Percentiles rank a stretch among this genome's conserved stretches.
phyloP scores from a whole-genome alignment of 2,329 filamentous ascomycete species.

The Dryadomyces quercivorus region DNA sequence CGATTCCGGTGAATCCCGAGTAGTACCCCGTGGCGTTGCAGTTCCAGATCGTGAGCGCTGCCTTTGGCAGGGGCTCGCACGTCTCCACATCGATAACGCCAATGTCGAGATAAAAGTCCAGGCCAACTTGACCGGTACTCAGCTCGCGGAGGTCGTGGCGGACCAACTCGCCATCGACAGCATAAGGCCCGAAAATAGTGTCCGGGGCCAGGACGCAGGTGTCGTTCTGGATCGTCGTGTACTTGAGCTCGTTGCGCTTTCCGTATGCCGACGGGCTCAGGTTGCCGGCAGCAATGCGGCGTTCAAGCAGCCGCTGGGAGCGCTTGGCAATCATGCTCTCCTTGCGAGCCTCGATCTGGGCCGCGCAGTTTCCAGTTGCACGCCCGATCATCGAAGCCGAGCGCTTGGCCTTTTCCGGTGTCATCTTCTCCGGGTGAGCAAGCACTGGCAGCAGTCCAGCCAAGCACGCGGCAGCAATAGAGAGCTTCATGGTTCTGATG shows the following conservation, averaged over 20 bases:
- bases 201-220: constrained; percentile 28
- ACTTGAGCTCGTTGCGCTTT: neutral
- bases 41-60: constrained; percentile 32
- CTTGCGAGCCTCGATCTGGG: neutral
- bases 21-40: constrained; percentile 37
- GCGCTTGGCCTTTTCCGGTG: neutral
- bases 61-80: constrained; percentile 24
- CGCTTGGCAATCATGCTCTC: neutral
- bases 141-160: constrained; percentile 26
- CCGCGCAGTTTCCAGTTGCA: neutral
- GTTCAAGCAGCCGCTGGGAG: neutral
- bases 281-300: neutral
- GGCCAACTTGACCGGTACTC: constrained; percentile 16
- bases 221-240: neutral
- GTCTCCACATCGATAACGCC: constrained; percentile 33
- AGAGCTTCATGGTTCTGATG: constrained; percentile 1
- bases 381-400: neutral
- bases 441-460: neutral
- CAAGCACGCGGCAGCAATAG: neutral
- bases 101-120: constrained; percentile 29
- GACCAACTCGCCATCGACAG: constrained; percentile 28
- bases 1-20: constrained; percentile 19
- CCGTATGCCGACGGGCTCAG: neutral
- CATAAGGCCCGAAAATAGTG: constrained; percentile 30
- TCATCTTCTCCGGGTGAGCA: neutral